phyloP scores from a whole-genome alignment of 352 stramenopile genomes.

The Phytopythium kandeliae region DNA sequence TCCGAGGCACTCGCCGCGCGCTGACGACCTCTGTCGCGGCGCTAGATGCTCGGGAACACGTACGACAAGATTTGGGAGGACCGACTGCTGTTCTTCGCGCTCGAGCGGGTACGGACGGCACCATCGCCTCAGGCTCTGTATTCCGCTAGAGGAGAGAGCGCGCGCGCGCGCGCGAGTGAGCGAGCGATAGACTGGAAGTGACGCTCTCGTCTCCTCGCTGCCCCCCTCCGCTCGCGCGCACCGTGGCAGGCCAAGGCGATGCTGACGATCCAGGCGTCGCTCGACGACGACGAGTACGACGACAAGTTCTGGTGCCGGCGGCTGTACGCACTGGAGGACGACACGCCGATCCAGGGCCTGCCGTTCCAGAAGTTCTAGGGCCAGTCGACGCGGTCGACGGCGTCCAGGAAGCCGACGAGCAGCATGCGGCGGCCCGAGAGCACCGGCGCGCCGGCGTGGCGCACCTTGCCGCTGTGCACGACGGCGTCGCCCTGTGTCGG shows the following conservation, averaged over 20 bases:
- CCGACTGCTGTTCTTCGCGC: constrained; percentile 71
- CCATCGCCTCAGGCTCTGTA: no score
- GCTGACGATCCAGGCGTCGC: constrained; percentile 62
- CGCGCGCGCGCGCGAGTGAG: no score
- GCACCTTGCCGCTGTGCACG: constrained; percentile 91
- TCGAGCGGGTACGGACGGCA: constrained; percentile 45
- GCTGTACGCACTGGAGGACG: constrained; percentile 67
- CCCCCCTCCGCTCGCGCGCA: neutral
- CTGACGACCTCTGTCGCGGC: no score
- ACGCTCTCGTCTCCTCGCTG: no score
- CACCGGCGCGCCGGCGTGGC: constrained; percentile 88
- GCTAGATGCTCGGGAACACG: constrained; percentile 77
- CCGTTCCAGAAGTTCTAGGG: constrained; percentile 64
- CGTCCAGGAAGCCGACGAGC: constrained; percentile 91
- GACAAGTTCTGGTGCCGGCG: constrained; percentile 66
- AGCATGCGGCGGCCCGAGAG: constrained; percentile 81
- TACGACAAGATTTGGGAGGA: constrained; percentile 87
- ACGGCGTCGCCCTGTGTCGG: constrained; percentile 81
- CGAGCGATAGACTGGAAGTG: no score
- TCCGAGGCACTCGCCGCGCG: neutral
- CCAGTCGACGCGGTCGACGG: constrained; percentile 46
- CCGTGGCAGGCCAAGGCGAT: constrained; percentile 57
- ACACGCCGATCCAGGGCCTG: constrained; percentile 75
- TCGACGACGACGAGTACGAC: constrained; percentile 68
- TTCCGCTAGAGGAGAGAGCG: no score